Percentiles rank a stretch among this genome's conserved stretches.
These are phyloP conservation scores for Dentipellis sp. DNA, from an alignment of 768 basidiomycete genomes.

Conservation along the genomic window DNA sequence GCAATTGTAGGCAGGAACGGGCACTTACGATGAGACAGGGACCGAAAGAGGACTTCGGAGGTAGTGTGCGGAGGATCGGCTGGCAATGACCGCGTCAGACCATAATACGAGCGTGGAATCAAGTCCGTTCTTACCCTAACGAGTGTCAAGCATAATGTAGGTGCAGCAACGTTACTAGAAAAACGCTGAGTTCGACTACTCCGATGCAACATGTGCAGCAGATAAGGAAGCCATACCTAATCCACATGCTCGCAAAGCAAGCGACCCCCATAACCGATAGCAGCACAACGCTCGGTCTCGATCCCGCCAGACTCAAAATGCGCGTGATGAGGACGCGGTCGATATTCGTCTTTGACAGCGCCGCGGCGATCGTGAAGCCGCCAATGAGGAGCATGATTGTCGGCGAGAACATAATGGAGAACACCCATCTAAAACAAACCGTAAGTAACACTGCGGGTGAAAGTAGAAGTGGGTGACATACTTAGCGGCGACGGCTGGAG, in stretches of 20 bases:
- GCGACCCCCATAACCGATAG: slow-evolving; percentile 94
- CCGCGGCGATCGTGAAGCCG: slow-evolving; percentile 96
- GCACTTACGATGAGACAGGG: slow-evolving; percentile 85
- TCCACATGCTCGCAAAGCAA: slow-evolving; percentile 99
- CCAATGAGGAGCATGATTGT: slow-evolving; percentile 98
- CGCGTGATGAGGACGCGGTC: slow-evolving; percentile 88
- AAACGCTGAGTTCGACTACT: not conserved
- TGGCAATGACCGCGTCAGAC: slow-evolving; percentile 21
- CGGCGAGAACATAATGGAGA: slow-evolving; percentile 93
- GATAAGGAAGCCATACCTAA: slow-evolving; percentile 43
- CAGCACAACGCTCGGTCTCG: slow-evolving; percentile 76
- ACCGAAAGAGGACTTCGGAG: slow-evolving; percentile 77
- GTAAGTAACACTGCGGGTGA: not conserved
- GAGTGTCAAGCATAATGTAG: slow-evolving; percentile 92
- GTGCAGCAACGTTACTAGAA: slow-evolving; percentile 88
- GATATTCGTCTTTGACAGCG: slow-evolving; percentile 90
- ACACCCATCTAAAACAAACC: slow-evolving; percentile 56
- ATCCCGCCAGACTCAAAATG: slow-evolving; percentile 84
- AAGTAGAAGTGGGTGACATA: not conserved
- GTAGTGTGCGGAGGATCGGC: slow-evolving; percentile 91
- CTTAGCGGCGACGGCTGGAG: too few species aligned
- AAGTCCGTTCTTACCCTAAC: slow-evolving; percentile 51
- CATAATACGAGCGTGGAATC: slow-evolving; percentile 8
- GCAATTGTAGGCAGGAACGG: not conserved
- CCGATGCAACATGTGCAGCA: not conserved